A percentile compares a stretch with the other conserved stretches of the same genome.
Evolutionary conservation across 345 rosid species (phyloP).

Genomic region (Lenwebbia sp.): DNA sequence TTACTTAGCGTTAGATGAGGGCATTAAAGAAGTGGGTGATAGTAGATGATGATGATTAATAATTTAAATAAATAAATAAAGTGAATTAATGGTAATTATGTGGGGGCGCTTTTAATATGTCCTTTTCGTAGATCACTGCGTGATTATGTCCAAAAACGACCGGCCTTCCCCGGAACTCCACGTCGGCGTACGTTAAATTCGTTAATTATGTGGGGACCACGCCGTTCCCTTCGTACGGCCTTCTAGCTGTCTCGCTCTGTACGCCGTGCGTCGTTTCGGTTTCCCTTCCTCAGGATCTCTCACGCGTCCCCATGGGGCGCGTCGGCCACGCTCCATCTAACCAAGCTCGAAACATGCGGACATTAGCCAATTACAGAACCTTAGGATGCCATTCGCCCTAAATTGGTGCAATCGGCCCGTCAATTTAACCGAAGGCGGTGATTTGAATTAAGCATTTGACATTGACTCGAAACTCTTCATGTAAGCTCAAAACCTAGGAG

Average conservation of each 20-base stretch:
- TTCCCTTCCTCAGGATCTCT: background rate
- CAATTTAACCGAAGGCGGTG: background rate
- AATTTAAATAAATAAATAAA: background rate
- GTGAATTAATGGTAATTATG: background rate
- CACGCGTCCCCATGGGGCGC: background rate
- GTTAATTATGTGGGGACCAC: constrained; percentile 4
- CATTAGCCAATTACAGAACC: too few species aligned
- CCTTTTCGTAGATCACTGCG: background rate
- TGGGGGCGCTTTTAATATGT: too few species aligned
- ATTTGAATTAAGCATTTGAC: background rate
- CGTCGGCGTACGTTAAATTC: constrained; percentile 5
- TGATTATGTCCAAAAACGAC: background rate
- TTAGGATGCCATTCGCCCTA: background rate
- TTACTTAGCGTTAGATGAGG: background rate
- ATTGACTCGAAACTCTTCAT: accelerated
- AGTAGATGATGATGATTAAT: background rate
- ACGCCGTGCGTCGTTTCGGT: background rate
- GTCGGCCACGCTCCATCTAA: background rate
- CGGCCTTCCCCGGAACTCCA: constrained; percentile 5
- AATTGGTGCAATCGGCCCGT: accelerated
- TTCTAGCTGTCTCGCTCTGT: background rate
- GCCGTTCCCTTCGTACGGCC: background rate
- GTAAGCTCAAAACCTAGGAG: background rate
- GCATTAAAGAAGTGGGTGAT: background rate
- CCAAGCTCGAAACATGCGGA: background rate